Conservation (phyloP, 305 asterid species). For the Fraxinus floribunda region DNA sequence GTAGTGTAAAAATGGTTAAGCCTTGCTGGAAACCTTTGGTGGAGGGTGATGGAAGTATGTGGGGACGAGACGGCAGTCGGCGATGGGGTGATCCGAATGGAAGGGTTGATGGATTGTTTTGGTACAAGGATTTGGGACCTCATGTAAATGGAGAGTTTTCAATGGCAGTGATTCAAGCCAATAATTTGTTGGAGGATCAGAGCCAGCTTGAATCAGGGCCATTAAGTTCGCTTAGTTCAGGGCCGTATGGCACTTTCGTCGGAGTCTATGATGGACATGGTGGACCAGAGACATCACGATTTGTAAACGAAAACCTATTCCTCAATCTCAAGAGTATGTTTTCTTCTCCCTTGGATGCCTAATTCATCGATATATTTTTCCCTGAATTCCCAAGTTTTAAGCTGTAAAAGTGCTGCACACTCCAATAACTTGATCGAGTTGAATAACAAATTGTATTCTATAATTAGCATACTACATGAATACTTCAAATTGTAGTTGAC, state of each 20-base stretch:
- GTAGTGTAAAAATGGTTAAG: constrained; percentile 59
- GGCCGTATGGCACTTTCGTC: constrained; percentile 74
- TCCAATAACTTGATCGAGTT: background rate
- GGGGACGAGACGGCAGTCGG: constrained; percentile 33
- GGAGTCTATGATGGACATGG: constrained; percentile 99
- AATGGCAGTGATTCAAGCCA: constrained; percentile 87
- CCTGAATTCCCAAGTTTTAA: background rate
- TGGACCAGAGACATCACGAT: constrained; percentile 87
- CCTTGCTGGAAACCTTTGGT: constrained; percentile 82
- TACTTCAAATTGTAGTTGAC: background rate
- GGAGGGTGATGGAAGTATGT: constrained; percentile 60
- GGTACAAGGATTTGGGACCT: constrained; percentile 82
- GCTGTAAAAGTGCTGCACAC: background rate
- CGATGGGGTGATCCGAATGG: constrained; percentile 57
- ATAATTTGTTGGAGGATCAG: constrained; percentile 82
- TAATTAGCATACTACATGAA: background rate
- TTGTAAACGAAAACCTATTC: constrained; percentile 60
- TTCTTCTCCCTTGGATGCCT: constrained; percentile 7
- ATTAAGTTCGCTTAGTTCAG: constrained; percentile 59
- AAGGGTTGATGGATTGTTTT: constrained; percentile 64
- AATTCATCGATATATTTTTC: background rate
- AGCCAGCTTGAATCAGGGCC: constrained; percentile 87
- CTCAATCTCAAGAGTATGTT: constrained; percentile 77
- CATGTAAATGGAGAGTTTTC: constrained; percentile 79
- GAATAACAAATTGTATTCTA: background rate